A percentile compares a stretch with the other conserved stretches of the same genome.
These are phyloP conservation scores for Yamadazyma aaseri DNA, from an alignment of 1,139 yeast genomes.

Conservation along the genomic window DNA sequence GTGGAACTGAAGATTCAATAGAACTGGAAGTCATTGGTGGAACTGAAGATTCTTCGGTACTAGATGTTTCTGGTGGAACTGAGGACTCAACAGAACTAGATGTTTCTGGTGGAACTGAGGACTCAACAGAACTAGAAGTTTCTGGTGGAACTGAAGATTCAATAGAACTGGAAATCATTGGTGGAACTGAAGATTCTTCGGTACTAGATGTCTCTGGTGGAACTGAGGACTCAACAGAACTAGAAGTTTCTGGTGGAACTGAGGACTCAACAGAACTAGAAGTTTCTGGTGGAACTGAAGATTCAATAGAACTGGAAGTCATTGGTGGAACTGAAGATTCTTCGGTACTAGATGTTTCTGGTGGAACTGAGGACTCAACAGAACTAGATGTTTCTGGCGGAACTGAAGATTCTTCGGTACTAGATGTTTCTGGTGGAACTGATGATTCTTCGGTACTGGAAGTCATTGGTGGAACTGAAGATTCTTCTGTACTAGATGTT, in stretches of 20 bases:
- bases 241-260: neutral
- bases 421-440: constrained; percentile 1
- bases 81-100: too few species aligned
- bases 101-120: too few species aligned
- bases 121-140: too few species aligned
- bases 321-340: constrained; percentile 2
- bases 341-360: constrained; percentile 1
- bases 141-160: too few species aligned
- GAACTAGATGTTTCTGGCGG: constrained; percentile 1
- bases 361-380: constrained; percentile 1
- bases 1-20: too few species aligned
- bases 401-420: neutral
- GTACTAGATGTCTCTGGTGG: too few species aligned
- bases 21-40: too few species aligned
- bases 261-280: neutral
- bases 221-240: neutral
- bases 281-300: neutral
- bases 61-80: too few species aligned
- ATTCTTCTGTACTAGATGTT: constrained; percentile 1
- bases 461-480: constrained; percentile 1
- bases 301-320: neutral
- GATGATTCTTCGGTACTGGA: constrained; percentile 2
- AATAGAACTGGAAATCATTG: neutral
- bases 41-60: too few species aligned
- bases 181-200: too few species aligned